Base-by-base conservation (phyloP, 2,329 filamentous ascomycete species). In the Trichoderma atroviride region DNA sequence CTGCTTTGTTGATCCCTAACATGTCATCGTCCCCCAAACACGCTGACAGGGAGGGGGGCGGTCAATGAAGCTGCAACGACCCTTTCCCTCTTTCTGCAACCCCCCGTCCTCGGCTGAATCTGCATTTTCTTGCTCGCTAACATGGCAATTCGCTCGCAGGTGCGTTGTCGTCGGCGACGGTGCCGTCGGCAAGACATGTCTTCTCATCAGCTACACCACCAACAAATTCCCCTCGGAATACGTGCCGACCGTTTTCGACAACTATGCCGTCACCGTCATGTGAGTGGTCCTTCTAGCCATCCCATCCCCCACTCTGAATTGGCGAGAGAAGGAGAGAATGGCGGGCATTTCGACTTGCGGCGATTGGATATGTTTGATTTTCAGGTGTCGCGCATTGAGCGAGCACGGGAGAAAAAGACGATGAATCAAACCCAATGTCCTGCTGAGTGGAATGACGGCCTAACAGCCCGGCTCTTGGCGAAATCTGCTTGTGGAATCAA, bases 191-290 rank as follows among this genome's bases (percentile, higher is more conserved):
- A 99, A 99, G 88, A 99, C 96, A 74, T 99, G 96, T 84, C 89
- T 99, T 74, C 89, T 99, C 79, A 99, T 99, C 85, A 97, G 93
- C 81, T 99, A 99, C 84, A 99, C 96, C 74, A 99, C 96, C 73
- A 99, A 99, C 88, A 98, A 98, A 79, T 99, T 99, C 82, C 96
- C 96, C 43, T 97, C 94, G 77, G 96, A 99, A 94, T 99, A 99
- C 82, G 96, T 99, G 70, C 96, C 96, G 64, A 99, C 96, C 35
- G 96, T 99, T 73, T 99, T 99, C 82, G 96, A 99, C 83, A 99
- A 99, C 84, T 99, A 99, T 88, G 96, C 96, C 70, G 96, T 99
- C 80, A 99, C 96, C 74, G 96, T 99, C 75, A 99, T 99, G 96
- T 97, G 87, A 90, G 94, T 91, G 69, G 71, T 50, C 4, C 50